Base-by-base conservation (phyloP, 2,329 filamentous ascomycete species). In the Fusarium hainanense region DNA sequence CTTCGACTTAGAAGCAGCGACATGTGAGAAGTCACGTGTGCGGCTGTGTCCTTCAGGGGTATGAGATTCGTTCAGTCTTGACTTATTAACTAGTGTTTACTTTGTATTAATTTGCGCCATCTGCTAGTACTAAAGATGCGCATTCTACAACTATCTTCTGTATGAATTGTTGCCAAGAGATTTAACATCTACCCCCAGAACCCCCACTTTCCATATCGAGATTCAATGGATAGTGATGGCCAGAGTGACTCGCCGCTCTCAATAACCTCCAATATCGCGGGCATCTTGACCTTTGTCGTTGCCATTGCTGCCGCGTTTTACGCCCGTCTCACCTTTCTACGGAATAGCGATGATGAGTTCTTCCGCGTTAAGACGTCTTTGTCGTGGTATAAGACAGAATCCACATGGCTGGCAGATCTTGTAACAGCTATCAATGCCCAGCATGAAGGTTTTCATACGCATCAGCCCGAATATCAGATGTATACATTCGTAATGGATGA, bases 331-430 rank as follows among this genome's bases (percentile, higher is more conserved):
- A 81, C 77, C 10, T 83, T 84, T 61, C 74, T 85, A 25, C 81
- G 81, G 40, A 83, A 83, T 65, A 83, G 82, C 54, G 79, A 84
- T 60, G 77, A 78, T 12, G 83, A 85, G 72, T 85, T 83, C 58
- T 82, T 85, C 63, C 80, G 79, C 37, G 81, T 84, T 58, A 85
- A 85, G 64, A 79, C 81, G 4, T 81, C 79, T 6, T 75, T 85
- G 9, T 81, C 78, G 10, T 85, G 83, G 82, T 85, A 81, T 73
- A 85, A 85, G 71, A 85, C 82, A 1, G 83, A 85, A 73, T 82
- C 81, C 4, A 75, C 78, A 8, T 85, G 81, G 80, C 78, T 85
- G 16, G 73, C 79, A 5, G 80, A 84, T 54, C 79, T 85, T 1
- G 73, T 84, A 32, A 73, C 73, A 20, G 77, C 76, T 21, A 72